Conservation (phyloP, 768 basidiomycete genomes). For the Stropharia rugosoannulata region DNA sequence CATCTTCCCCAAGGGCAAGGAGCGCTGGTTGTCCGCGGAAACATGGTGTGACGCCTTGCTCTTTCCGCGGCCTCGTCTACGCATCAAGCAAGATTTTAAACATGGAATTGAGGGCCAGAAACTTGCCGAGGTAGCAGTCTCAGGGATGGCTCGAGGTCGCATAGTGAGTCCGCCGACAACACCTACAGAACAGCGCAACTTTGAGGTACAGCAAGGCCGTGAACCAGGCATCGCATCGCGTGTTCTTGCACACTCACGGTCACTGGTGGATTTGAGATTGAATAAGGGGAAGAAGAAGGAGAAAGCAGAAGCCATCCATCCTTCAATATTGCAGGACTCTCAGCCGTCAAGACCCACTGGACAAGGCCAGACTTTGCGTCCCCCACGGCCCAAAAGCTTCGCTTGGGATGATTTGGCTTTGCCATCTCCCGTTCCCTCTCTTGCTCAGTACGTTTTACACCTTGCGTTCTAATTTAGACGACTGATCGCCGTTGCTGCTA, state of each 20-base stretch:
- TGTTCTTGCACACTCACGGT: slow-evolving; percentile 48
- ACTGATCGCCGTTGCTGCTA: slow-evolving; percentile 23
- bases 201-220: slow-evolving; percentile 14
- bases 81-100: slow-evolving; percentile 37
- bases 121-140: background rate
- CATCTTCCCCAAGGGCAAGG: slow-evolving; percentile 40
- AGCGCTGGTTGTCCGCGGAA: slow-evolving; percentile 72
- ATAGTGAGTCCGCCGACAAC: slow-evolving; percentile 52
- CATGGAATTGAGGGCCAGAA: background rate
- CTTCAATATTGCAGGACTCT: background rate
- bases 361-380: slow-evolving; percentile 10
- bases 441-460: slow-evolving; percentile 41
- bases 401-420: slow-evolving; percentile 59
- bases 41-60: slow-evolving; percentile 82
- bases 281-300: slow-evolving; percentile 10
- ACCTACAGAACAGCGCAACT: slow-evolving; percentile 30
- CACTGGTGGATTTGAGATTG: slow-evolving; percentile 35
- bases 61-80: slow-evolving; percentile 74
- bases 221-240: slow-evolving; percentile 39
- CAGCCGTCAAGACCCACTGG: background rate
- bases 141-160: slow-evolving; percentile 3
- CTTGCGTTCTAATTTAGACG: background rate
- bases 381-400: slow-evolving; percentile 55
- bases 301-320: slow-evolving; percentile 5
- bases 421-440: slow-evolving; percentile 58